Evolutionary conservation across 148 eudicot species (phyloP), one percentile per base, ranked within the genome.

Genomic region (Euryodendron excelsum): DNA sequence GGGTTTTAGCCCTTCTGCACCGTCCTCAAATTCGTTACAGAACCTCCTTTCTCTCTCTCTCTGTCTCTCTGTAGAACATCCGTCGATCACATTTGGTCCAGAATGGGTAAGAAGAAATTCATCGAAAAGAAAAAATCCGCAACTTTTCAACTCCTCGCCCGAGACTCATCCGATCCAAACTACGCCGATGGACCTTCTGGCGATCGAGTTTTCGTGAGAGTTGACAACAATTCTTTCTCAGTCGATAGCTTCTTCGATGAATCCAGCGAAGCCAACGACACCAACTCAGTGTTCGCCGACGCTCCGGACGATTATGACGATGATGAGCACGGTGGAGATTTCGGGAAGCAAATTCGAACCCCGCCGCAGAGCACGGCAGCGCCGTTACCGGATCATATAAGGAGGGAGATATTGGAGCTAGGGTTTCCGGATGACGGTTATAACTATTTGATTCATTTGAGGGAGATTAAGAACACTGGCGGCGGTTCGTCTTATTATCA

Each of bases 361-460:
- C 31, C 23, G 55, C 39, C 71, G 15, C 44, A 33, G 31, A 30
- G n/a, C 36, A 45, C 36, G 31, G 64, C 53, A 52, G 61, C 31
- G 36, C 9, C 67, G 48, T 77, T 96, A 47, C 93, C 98, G 4
- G 98, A 91, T 74, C 66, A 84, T 21, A 25, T 92, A 17, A 89
- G 99, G 83, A 91, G 72, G 81, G 98, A 96, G 84, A 93, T 91
- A 59, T 39, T 96, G 82, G 97, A 92, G 88, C 89, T 93, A 36
- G 99, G 99, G 44, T 96, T 93, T 80, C 98, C 97, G 3, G 99
- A 96, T 82, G 99, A 96, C 86, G 99, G 98, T 25, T 96, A 96
- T 78, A 96, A 96, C 79, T 96, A 96, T 77, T 80, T 96, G 81
- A 20, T 27, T 52, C 99, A 93, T 81, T 47, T 96, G 91, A 86